A percentile compares a stretch with the other conserved stretches of the same genome.
Conservation (phyloP, 352 stramenopile genomes). For the Peronospora tabacina region DNA sequence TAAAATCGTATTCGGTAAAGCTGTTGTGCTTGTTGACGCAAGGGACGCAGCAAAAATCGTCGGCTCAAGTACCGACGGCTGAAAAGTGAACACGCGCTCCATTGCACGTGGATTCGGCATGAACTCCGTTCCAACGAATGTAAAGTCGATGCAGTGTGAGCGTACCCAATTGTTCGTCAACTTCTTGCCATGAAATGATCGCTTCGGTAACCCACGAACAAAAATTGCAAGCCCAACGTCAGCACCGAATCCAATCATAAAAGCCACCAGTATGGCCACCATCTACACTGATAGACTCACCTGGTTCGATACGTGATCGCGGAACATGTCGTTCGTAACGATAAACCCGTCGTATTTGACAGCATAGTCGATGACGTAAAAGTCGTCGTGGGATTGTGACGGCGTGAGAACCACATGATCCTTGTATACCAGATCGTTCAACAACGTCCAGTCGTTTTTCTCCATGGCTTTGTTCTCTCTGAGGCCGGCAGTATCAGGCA, state of each 20-base stretch:
- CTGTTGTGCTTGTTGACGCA: constrained; percentile 3
- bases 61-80: constrained; percentile 7
- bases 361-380: constrained; percentile 89
- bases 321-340: constrained; percentile 90
- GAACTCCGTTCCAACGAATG: constrained; percentile 86
- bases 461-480: constrained; percentile 39
- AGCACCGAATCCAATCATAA: neutral
- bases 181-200: constrained; percentile 52
- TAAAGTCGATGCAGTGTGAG: constrained; percentile 79
- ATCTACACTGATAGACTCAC: constrained; percentile 12
- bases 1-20: constrained; percentile 6
- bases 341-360: constrained; percentile 84
- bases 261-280: neutral
- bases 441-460: constrained; percentile 40
- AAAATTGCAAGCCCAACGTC: neutral
- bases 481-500: constrained; percentile 10
- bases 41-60: constrained; percentile 2
- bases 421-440: constrained; percentile 50
- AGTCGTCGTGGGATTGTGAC: constrained; percentile 85
- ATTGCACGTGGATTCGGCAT: constrained; percentile 84
- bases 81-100: constrained; percentile 47
- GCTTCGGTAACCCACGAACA: constrained; percentile 25
- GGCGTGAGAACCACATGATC: constrained; percentile 70
- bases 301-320: constrained; percentile 80
- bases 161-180: constrained; percentile 60